Conservation (phyloP, 176 grass and related monocot species). For the Rhipidocladum racemiflorum region DNA sequence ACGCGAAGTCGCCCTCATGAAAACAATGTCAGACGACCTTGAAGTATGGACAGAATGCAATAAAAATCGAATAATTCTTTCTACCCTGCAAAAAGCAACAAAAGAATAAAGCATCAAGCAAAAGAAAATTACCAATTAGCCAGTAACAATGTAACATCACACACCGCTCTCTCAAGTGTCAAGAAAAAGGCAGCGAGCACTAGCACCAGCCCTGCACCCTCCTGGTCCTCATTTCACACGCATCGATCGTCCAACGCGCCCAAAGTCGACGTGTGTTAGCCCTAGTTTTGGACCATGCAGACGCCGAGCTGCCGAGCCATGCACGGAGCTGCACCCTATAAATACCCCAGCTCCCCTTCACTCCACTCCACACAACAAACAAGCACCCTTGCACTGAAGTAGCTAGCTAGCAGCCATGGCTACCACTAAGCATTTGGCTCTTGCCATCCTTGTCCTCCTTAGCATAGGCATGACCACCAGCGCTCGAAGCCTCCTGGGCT, state of each 20-base stretch:
- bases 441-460: constrained; percentile 46
- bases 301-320: background rate
- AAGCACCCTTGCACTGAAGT: constrained; percentile 5
- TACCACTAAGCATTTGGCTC: constrained; percentile 31
- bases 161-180: constrained; percentile 15
- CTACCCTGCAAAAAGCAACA: constrained; percentile 7
- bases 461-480: constrained; percentile 29
- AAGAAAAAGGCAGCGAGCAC: constrained; percentile 32
- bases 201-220: background rate
- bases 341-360: constrained; percentile 17
- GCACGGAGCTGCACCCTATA: constrained; percentile 33
- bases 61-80: constrained; percentile 20
- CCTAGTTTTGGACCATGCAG: constrained; percentile 25
- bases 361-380: constrained; percentile 4
- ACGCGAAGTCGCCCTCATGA: constrained; percentile 8
- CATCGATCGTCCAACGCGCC: background rate
- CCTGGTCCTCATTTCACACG: constrained; percentile 42
- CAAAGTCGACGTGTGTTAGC: constrained; percentile 23
- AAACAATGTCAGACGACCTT: constrained; percentile 30
- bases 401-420: constrained; percentile 26
- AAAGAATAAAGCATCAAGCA: background rate
- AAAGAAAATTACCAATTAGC: background rate
- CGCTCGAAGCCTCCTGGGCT: constrained; percentile 21
- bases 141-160: background rate
- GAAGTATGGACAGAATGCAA: constrained; percentile 32